Base-by-base conservation (phyloP, 179 eudicot species). In the Heliamphora pulchella region DNA sequence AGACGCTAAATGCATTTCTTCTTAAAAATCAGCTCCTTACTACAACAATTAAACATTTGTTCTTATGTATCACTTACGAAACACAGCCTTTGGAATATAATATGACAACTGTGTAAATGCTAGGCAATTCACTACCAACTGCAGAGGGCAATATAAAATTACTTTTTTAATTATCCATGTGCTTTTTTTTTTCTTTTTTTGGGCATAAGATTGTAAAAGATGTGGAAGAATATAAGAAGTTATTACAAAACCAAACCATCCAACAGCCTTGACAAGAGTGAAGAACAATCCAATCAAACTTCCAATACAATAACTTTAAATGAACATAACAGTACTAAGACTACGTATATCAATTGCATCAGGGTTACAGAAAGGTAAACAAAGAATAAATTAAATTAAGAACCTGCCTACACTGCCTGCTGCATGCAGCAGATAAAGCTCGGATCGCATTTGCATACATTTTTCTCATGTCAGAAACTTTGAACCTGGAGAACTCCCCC, bases 381-480 rank as follows among this genome's bases (percentile, higher is more conserved):
- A 83, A 46, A 1, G 66, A 71, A 72, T 15, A 78, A 17, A 54
- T 44, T 80, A 80, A 86, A 75, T 70, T 78, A 84, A 90, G 89
- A 88, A 96, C 99, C 99, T 94, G 97, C 97, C 93, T 91, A 90
- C 84, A 80, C 89, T 83, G 91, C 93, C 88, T 92, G 85, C 89
- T 88, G 80, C 91, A 86, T 83, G 98, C 90, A 84, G 92, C 88
- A 81, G 91, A 88, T 70, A 96, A 89, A 81, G 99, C 97, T 84
- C 84, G 94, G 64, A 92, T 89, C 11, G 92, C 98, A 86, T 88
- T 91, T 58, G 86, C 93, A 84, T 89, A 94, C 85, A 92, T 86
- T 84, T 88, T 96, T 79, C 98, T 88, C 82, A 91, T 78, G 83
- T 96, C 97, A 20, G 98, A 89, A 69, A 92, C 94, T 87, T 96